Evolutionary conservation across 2,329 filamentous ascomycete species (phyloP).

Genomic region (Aspergillus sp.): DNA sequence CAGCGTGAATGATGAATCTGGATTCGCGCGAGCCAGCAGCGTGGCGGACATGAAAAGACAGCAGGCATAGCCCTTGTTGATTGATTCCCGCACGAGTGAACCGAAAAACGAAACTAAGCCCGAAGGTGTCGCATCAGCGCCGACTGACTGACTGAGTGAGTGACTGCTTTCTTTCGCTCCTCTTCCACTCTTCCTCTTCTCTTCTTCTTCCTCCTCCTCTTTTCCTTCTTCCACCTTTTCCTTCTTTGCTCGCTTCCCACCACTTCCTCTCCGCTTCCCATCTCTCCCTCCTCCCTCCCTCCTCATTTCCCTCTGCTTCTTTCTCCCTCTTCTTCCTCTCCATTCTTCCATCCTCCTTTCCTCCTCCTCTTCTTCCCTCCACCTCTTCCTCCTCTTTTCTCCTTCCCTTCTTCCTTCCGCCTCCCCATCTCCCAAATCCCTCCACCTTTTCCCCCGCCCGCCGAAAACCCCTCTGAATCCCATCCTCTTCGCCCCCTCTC

Average conservation of each 20-base stretch:
- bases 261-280: constrained; percentile 18
- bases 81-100: neutral
- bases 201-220: constrained; percentile 8
- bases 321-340: constrained; percentile 16
- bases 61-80: neutral
- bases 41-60: too few relatives aligned
- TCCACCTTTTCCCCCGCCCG: constrained; percentile 33
- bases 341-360: constrained; percentile 26
- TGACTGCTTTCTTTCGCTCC: constrained; percentile 16
- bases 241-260: constrained; percentile 18
- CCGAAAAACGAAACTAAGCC: constrained; percentile 5
- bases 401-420: constrained; percentile 14
- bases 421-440: constrained; percentile 27
- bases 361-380: constrained; percentile 21
- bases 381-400: constrained; percentile 16
- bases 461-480: constrained; percentile 29
- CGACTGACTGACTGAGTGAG: constrained; percentile 3
- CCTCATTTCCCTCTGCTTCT: constrained; percentile 22
- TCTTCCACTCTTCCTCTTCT: constrained; percentile 1
- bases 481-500: constrained; percentile 22
- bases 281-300: constrained; percentile 22
- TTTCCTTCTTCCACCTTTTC: constrained; percentile 22
- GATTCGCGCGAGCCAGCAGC: too few relatives aligned
- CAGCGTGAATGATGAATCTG: neutral
- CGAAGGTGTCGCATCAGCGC: neutral